These are phyloP conservation scores for Cystobasidiopsis lactophilus DNA, from an alignment of 768 basidiomycete species.

Conservation along the genomic window DNA sequence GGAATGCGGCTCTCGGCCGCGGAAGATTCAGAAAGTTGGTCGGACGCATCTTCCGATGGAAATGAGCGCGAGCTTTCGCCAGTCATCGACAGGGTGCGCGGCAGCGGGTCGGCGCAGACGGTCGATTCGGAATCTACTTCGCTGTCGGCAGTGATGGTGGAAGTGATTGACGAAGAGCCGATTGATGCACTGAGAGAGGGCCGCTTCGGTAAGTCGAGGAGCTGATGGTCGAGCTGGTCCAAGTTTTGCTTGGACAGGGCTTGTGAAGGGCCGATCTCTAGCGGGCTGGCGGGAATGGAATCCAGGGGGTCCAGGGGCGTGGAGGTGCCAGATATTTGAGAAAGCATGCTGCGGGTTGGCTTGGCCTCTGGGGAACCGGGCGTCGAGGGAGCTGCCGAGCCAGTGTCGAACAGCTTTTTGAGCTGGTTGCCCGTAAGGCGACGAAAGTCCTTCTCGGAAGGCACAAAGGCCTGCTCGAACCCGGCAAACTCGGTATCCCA, in stretches of 20 bases:
- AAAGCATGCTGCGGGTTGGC: background rate
- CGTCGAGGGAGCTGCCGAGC: too few species aligned
- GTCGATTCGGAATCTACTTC: slow-evolving; percentile 68
- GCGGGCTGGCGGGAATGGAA: background rate
- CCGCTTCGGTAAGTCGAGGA: background rate
- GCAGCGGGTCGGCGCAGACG: slow-evolving; percentile 35
- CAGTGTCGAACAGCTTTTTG: slow-evolving; percentile 24
- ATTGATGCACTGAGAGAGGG: background rate
- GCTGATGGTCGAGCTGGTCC: background rate
- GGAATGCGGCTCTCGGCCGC: too few species aligned
- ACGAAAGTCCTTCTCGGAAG: slow-evolving; percentile 32
- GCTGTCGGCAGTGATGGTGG: background rate
- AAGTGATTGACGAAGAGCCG: background rate
- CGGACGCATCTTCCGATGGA: too few species aligned
- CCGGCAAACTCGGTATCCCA: slow-evolving; percentile 84
- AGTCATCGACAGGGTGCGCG: too few species aligned
- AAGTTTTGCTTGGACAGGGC: background rate
- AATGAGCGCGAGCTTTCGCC: too few species aligned
- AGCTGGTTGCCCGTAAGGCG: slow-evolving; percentile 25
- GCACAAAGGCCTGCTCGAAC: slow-evolving; percentile 31
- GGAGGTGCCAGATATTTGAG: background rate
- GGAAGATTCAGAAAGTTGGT: too few species aligned
- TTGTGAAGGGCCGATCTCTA: background rate
- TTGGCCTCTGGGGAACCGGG: slow-evolving; percentile 4
- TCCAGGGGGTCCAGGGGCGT: background rate